Evolutionary conservation across 345 rosid species (phyloP).

Genomic region (Eucalyptus rudis): DNA sequence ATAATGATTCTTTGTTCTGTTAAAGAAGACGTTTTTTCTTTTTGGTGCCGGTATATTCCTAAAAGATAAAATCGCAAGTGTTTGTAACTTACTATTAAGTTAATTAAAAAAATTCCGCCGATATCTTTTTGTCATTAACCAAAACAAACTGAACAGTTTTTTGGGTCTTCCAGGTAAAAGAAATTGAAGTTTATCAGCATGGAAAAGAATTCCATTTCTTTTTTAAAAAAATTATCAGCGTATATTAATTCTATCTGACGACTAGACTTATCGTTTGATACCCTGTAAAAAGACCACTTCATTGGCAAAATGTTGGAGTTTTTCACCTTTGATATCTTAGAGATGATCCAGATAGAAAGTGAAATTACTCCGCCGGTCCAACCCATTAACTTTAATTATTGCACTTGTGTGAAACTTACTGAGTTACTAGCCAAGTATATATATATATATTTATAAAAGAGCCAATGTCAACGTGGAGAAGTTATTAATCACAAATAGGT

Average conservation of each 20-base stretch:
- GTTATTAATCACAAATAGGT: neutral
- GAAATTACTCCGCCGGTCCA: neutral
- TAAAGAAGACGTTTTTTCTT: neutral
- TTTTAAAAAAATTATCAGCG: fast-evolving
- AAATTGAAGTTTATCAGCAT: too few species aligned
- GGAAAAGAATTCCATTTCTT: too few species aligned
- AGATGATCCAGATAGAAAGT: neutral
- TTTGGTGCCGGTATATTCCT: too few species aligned
- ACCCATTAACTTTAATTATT: neutral
- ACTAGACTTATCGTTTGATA: too few species aligned
- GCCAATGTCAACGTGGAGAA: neutral
- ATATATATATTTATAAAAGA: too few species aligned
- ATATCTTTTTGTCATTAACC: neutral
- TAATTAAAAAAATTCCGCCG: too few species aligned
- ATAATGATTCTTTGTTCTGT: neutral
- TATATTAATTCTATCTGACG: too few species aligned
- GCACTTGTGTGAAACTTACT: too few species aligned
- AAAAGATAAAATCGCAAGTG: too few species aligned
- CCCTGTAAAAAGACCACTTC: neutral
- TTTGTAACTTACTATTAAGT: too few species aligned
- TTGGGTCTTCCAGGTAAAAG: too few species aligned
- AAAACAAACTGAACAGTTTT: neutral
- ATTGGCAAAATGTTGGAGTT: neutral
- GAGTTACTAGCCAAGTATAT: neutral
- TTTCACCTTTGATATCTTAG: neutral